Conservation (phyloP, 495 filamentous ascomycete species). For the Aspergillus taichungensis region DNA sequence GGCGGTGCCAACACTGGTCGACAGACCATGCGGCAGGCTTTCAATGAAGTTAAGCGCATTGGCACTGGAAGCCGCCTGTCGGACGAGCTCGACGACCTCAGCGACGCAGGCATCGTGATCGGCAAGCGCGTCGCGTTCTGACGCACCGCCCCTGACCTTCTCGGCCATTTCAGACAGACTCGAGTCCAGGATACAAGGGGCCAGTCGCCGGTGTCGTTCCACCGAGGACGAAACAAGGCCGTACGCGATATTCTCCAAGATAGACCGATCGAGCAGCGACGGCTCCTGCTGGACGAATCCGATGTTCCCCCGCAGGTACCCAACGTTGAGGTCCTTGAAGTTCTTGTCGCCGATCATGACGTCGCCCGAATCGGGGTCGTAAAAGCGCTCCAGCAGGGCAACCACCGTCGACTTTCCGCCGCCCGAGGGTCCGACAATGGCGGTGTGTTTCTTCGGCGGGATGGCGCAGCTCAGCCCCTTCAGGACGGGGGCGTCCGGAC, state of each 20-base stretch:
- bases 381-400: constrained; percentile 46
- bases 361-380: constrained; percentile 28
- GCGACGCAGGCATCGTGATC: constrained; percentile 13
- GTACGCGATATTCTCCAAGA: constrained; percentile 59
- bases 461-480: constrained; percentile 41
- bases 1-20: constrained; percentile 41
- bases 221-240: constrained; percentile 49
- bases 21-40: constrained; percentile 38
- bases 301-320: constrained; percentile 47
- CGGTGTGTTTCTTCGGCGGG: constrained; percentile 49
- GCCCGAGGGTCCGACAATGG: constrained; percentile 61
- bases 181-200: constrained; percentile 20
- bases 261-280: constrained; percentile 50
- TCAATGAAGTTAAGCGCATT: constrained; percentile 37
- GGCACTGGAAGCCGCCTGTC: constrained; percentile 27
- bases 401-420: constrained; percentile 61
- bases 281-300: constrained; percentile 61
- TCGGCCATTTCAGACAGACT: constrained; percentile 20
- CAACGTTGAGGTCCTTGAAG: constrained; percentile 46
- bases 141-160: constrained; percentile 17
- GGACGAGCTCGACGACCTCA: constrained; percentile 29
- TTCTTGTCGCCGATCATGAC: constrained; percentile 44
- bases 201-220: constrained; percentile 26
- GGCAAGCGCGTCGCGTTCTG: constrained; percentile 14
- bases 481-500: constrained; percentile 46